Base-by-base conservation (phyloP, 768 basidiomycete genomes). In the Mycena pura region DNA sequence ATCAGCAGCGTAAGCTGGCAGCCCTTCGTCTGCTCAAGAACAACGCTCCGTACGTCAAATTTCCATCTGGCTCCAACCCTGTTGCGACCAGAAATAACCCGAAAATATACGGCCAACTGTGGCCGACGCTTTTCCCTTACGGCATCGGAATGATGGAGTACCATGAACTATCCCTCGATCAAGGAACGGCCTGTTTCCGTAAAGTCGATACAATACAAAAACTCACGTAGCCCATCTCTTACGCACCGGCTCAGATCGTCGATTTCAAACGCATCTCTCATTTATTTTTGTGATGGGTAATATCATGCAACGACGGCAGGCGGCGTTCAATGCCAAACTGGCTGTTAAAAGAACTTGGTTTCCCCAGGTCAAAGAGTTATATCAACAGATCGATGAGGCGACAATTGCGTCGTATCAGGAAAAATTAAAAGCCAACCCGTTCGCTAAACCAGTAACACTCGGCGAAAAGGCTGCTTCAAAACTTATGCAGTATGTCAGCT, bases 51-150 rank as follows among this genome's bases (percentile, higher is more conserved):
- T 69, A 62, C 55, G 48, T 69, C 22, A 67, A 69, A 40, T 67
- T 65, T 43, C 61, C 62, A 6, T 61, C 63, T 3, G 63, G 61
- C 13, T 28, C 22, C 27, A 55, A 22, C 6, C 68, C 68, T 10
- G 34, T 62, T 19, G 29, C 59, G 13, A 65, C 66, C 17, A 36
- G 29, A 21, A 47, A 68, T 6, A 67, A 67, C 50, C 67, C 68
- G 5, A 36, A 39, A 10, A 46, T 69, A 24, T 69, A 41, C 48
- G 63, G 60, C 11, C 48, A 34, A 22, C 34, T 69, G 25, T 69
- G 60, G 57, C 68, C 68, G 24, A 68, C 67, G 24, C 54, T 69
- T 14, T 69, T 69, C 22, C 68, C 68, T 28, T 69, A 65, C 28
- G 68, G 68, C 24, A 52, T 65, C 17, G 68, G 68, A 14, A 64